Evolutionary conservation across 371 early-diverging fungal species (phyloP).

Genomic region (Chytridium lagenaria): DNA sequence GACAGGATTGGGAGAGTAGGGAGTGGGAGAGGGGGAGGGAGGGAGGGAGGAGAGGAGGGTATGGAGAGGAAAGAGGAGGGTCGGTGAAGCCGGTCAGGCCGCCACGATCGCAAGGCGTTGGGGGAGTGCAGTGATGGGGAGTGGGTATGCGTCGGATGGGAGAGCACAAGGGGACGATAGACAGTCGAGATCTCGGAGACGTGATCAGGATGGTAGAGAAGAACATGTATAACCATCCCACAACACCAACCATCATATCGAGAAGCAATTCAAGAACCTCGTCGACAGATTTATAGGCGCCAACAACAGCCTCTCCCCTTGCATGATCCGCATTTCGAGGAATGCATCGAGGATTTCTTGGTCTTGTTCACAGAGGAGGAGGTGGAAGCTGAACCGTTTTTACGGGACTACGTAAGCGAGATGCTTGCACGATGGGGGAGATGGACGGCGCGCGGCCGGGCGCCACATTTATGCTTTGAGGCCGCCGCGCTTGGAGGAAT

Average conservation of each 20-base stretch:
- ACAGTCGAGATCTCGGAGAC: background rate
- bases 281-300: constrained; percentile 11
- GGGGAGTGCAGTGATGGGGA: background rate
- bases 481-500: constrained; percentile 33
- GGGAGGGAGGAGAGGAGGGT: too few species aligned
- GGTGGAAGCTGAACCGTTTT: constrained; percentile 21
- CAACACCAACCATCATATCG: background rate
- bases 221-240: background rate
- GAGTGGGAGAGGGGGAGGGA: background rate
- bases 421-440: constrained; percentile 39
- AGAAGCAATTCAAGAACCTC: background rate
- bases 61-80: background rate
- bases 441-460: constrained; percentile 33
- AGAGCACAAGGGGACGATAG: background rate
- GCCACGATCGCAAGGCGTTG: background rate
- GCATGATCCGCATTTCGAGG: constrained; percentile 26
- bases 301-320: constrained; percentile 27
- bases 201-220: background rate
- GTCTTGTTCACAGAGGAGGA: constrained; percentile 26
- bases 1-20: too few species aligned
- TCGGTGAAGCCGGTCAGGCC: background rate
- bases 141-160: background rate
- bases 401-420: constrained; percentile 21
- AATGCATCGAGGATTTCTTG: constrained; percentile 28
- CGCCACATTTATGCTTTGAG: constrained; percentile 41